Base-by-base conservation (phyloP, 2,329 filamentous ascomycete genomes). In the Fusarium sp. region DNA sequence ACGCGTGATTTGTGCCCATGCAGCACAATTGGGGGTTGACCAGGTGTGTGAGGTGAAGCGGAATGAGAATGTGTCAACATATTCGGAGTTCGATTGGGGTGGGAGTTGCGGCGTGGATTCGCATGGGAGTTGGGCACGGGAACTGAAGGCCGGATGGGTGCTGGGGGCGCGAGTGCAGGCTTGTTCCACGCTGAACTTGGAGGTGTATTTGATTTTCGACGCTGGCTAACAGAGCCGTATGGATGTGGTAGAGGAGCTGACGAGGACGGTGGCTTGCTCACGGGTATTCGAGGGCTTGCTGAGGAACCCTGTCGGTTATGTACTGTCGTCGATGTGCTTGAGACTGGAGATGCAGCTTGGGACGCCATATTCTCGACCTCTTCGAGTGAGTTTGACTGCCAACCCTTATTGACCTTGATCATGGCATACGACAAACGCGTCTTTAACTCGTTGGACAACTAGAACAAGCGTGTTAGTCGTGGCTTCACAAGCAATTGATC, bases 351-450 rank as follows among this genome's bases (percentile, higher is more conserved):
- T 25, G 86, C 88, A 64, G 87, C 87, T 60, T 92, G 90, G 4
- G 93, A 93, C 15, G 93, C 89, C 44, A 94, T 83, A 51, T 89
- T 89, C 82, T 95, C 94, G 35, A 95, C 89, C 81, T 95, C 93
- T 61, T 92, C 91, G 64, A 96, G 89, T 23, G 90, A 90, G 71
- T 92, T 90, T 55, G 91, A 88, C 82, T 97, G 93, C 92, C 94
- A 96, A 65, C 94, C 94, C 78, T 97, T 91, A 79, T 94, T 94
- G 44, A 98, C 93, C 82, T 97, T 98, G 79, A 97, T 88, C 88
- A 97, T 96, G 72, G 95, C 95, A 81, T 98, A 98, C 11, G 94
- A 94, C 33, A 98, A 87, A 76, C 94, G 92, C 56, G 94, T 91
- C 79, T 92, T 92, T 58, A 98, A 87, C 78, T 95, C 93, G 60